Evolutionary conservation across 139 green algal genomes (phyloP), one percentile per base, ranked within the genome.

Genomic region (Haematococcus sp.): DNA sequence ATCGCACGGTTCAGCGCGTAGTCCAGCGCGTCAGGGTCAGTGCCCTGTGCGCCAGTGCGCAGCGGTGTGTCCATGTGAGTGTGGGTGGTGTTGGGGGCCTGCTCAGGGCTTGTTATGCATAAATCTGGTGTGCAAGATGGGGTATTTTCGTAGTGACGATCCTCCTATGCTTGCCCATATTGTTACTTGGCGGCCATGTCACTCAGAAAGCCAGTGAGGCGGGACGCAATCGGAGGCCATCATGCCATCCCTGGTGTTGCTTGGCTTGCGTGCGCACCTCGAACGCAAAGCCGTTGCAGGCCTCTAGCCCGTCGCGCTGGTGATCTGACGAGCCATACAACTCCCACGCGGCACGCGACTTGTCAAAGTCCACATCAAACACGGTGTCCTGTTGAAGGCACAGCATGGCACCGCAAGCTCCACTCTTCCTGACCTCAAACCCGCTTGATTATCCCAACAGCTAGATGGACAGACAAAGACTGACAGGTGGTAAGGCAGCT

Each of bases 1-100:
- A 92, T 89, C 66, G 75, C 80, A 52, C 90, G 86, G 84, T 98
- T 97, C 15, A 98, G 66, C 0, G 91, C 95, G 72, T 95, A 98
- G 81, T 98, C 95, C 32, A 98, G 71, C 11, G 84, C 92, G 25
- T 69, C 83, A 0, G 63, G 68, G 73, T 98, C 94, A 0, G 88
- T 89, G 60, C 95, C 95, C 84, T 97, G 88, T 28, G 22, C 22
- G 23, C 23, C 55, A 63, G 55, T 15, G 23, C 17, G 13, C 55
- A 63, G 20, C 55, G 25, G 33, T 56, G 16, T 70, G 65, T 35
- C 9, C 16, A 22, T 56, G 63, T 15, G 13, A 16, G 33, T 58
- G 60, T 68, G 60, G 5, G 60, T 46, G 25, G 5, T 22, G 40
- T 22, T 68, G n/a, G 15, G 60, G 40, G 60, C 31, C 11, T 68